A percentile compares a stretch with the other conserved stretches of the same genome.
Conservation (phyloP, 495 filamentous ascomycete species). For the Podospora anserina region DNA sequence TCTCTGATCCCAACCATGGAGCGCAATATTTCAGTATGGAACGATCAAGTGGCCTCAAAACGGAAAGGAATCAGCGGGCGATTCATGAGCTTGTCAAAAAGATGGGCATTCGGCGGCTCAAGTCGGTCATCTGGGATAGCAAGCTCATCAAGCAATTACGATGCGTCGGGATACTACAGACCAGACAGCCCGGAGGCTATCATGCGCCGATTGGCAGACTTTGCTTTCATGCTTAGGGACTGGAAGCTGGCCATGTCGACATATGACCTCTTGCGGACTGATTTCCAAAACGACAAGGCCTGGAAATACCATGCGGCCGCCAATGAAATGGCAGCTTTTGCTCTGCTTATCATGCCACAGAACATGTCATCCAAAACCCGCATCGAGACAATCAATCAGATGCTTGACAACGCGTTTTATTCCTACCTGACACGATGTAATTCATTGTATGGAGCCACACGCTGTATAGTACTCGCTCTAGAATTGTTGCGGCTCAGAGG, state of each 20-base stretch:
- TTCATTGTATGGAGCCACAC: constrained; percentile 68
- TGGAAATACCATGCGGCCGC: constrained; percentile 93
- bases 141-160: constrained; percentile 66
- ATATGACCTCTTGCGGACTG: constrained; percentile 81
- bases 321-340: constrained; percentile 88
- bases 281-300: constrained; percentile 92
- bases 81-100: constrained; percentile 87
- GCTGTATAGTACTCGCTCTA: constrained; percentile 69
- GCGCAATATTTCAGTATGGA: constrained; percentile 83
- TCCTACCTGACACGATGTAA: constrained; percentile 84
- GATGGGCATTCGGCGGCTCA: constrained; percentile 70
- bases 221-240: constrained; percentile 92
- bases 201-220: constrained; percentile 91
- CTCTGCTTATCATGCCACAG: constrained; percentile 69
- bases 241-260: constrained; percentile 88
- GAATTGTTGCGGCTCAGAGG: constrained; percentile 80
- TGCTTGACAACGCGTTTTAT: constrained; percentile 84
- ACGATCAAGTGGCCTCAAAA: constrained; percentile 92
- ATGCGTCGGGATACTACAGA: constrained; percentile 76
- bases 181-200: constrained; percentile 80
- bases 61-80: constrained; percentile 81
- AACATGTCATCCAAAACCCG: constrained; percentile 67
- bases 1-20: constrained; percentile 95
- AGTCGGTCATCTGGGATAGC: constrained; percentile 41
- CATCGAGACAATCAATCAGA: constrained; percentile 74